Base-by-base conservation (phyloP, 306 rosid genomes). In the Quercus glauca region DNA sequence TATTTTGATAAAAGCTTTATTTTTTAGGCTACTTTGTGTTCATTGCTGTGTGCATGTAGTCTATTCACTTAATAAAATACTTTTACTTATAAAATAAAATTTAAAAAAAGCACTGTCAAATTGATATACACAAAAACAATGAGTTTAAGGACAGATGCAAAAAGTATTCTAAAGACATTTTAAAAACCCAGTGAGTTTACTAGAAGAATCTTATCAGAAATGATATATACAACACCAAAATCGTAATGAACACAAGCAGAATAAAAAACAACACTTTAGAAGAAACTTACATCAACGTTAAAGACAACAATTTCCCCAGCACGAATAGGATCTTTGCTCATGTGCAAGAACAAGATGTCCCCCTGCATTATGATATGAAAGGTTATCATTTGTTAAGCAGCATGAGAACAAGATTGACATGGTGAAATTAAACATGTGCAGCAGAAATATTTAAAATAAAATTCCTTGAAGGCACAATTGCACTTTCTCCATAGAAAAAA, bases 241-340 rank as follows among this genome's bases (percentile, higher is more conserved):
- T 12, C 17, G 51, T 18, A 28, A 58, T 18, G 31, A 14, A 52
- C 26, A 58, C 2, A 11, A 12, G 12, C 19, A 55, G 19, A 76
- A 58, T 69, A 21, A 23, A 63, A 18, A 49, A 68, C 28, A 45
- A 23, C 78, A 55, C 1, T 10, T 73, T 18, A 18, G 74, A 52
- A 37, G 26, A 61, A 56, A 73, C 99, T 88, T 86, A 94, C 99
- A 79, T 92, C 97, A 25, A 91, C 88, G 77, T 94, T 92, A 70
- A 94, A 94, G 17, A 94, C 98, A 75, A 94, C 98, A 88, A 94
- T 94, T 85, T 94, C 98, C 80, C 98, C 98, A 0, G 98, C 91
- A 61, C 98, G 93, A 81, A 94, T 94, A 51, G 98, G 98, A 69
- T 91, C 97, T 56, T 90, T 87, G 84, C 89, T 91, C 97, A 94